Evolutionary conservation across 257 asterid species (phyloP).

Genomic region (Eucommia ulmoides): DNA sequence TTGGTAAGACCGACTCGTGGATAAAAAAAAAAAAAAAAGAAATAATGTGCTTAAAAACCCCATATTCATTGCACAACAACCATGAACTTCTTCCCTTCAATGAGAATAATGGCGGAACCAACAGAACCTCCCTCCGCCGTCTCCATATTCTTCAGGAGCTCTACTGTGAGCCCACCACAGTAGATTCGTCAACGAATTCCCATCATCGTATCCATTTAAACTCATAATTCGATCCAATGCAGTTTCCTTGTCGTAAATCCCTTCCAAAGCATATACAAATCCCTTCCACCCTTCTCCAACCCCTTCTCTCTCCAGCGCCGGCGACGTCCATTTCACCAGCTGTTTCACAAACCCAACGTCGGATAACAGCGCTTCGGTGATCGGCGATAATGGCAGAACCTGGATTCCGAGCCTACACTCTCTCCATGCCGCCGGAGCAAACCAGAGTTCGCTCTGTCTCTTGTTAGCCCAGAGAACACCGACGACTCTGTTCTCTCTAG

Average conservation of each 20-base stretch:
- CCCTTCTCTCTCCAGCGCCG: constrained; percentile 69
- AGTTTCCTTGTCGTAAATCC: constrained; percentile 43
- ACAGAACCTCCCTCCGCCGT: constrained; percentile 30
- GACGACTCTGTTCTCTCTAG: constrained; percentile 53
- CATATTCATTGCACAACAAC: too few species aligned
- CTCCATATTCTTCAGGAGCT: constrained; percentile 25
- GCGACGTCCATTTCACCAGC: constrained; percentile 67
- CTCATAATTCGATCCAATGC: constrained; percentile 39
- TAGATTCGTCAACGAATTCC: constrained; percentile 68
- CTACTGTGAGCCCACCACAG: constrained; percentile 89
- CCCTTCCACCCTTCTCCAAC: constrained; percentile 99
- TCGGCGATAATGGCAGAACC: constrained; percentile 62
- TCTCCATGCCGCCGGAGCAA: constrained; percentile 77
- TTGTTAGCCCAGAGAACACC: constrained; percentile 88
- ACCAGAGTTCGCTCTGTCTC: constrained; percentile 82
- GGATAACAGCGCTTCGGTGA: constrained; percentile 60
- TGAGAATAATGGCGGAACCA: constrained; percentile 71
- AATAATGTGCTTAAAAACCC: too few species aligned
- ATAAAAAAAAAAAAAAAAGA: too few species aligned
- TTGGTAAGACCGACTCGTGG: too few species aligned
- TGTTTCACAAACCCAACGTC: constrained; percentile 42
- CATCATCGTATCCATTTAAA: constrained; percentile 65
- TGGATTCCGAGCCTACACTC: constrained; percentile 85
- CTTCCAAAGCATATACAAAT: constrained; percentile 65
- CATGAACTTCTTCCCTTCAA: too few species aligned